Conservation (phyloP, 768 basidiomycete species). For the Ramaria rubella region DNA sequence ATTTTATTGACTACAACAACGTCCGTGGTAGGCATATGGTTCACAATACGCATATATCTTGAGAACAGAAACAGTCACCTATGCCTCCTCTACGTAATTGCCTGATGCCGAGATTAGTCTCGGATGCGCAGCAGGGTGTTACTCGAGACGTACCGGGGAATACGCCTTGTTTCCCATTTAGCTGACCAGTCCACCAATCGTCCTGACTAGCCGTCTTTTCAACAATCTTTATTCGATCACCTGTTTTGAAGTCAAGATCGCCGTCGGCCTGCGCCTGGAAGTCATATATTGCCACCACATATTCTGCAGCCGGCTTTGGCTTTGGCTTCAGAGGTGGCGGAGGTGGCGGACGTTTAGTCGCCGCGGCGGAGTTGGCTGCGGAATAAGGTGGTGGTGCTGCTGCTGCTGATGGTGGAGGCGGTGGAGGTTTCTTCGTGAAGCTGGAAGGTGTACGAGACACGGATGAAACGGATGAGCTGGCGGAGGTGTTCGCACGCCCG, state of each 20-base stretch:
- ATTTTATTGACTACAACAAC: background rate
- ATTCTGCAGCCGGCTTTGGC: conserved; percentile 63
- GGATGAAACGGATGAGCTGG: conserved; percentile 23
- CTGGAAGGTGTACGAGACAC: conserved; percentile 19
- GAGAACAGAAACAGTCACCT: conserved; percentile 7
- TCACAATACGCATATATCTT: background rate
- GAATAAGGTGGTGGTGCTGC: conserved; percentile 44
- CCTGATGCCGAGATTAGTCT: conserved; percentile 31
- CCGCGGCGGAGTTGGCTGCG: conserved; percentile 33
- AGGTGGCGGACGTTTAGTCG: conserved; percentile 77
- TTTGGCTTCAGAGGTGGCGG: conserved; percentile 90
- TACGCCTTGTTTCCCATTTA: conserved; percentile 78
- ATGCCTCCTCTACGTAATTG: conserved; percentile 61
- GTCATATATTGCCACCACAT: conserved; percentile 92
- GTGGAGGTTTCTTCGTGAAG: conserved; percentile 46
- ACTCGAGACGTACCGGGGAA: conserved; percentile 68
- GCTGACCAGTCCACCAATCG: conserved; percentile 95
- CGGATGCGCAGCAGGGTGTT: background rate
- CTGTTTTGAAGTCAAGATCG: conserved; percentile 82
- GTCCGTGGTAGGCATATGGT: background rate
- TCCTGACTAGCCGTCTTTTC: conserved; percentile 75
- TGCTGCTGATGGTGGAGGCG: conserved; percentile 36
- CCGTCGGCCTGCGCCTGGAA: conserved; percentile 93
- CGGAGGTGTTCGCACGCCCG: conserved; percentile 21
- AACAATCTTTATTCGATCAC: conserved; percentile 87